Conservation (phyloP, 306 rosid genomes). For the Argentina anserina region DNA sequence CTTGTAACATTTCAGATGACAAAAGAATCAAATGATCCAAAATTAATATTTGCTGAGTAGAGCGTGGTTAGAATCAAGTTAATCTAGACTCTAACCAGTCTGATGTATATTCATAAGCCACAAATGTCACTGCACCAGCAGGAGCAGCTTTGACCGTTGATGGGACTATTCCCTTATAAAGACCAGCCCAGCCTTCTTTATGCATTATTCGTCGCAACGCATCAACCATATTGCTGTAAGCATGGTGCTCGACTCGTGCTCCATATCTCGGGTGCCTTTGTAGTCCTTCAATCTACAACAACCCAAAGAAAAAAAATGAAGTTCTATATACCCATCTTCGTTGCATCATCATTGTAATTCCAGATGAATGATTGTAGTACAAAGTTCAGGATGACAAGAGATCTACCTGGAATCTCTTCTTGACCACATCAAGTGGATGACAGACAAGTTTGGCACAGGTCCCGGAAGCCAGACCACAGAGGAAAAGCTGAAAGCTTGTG, state of each 20-base stretch:
- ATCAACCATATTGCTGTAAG: conserved; percentile 70
- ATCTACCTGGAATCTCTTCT: conserved; percentile 91
- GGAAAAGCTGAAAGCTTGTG: conserved; percentile 79
- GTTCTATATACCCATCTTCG: neutral
- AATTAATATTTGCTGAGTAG: neutral
- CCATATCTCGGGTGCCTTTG: conserved; percentile 91
- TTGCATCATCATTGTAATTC: neutral
- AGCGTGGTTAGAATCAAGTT: conserved; percentile 29
- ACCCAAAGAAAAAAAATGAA: neutral
- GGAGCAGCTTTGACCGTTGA: conserved; percentile 93
- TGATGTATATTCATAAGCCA: conserved; percentile 71
- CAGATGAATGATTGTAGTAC: neutral
- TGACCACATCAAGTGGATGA: conserved; percentile 97
- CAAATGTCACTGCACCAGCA: conserved; percentile 90
- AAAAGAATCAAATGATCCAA: conserved; percentile 31
- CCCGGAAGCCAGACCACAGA: conserved; percentile 90
- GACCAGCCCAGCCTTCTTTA: conserved; percentile 80
- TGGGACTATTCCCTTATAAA: conserved; percentile 85
- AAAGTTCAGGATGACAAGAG: neutral
- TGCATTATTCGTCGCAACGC: conserved; percentile 57
- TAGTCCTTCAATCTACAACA: conserved; percentile 73
- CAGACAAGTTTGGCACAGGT: conserved; percentile 95
- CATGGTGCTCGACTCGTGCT: conserved; percentile 68
- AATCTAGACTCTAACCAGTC: conserved; percentile 66
- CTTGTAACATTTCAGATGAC: conserved; percentile 1